A percentile compares a stretch with the other conserved stretches of the same genome.
Evolutionary conservation across 2,329 filamentous ascomycete genomes (phyloP).

Genomic region (Fusarium sambucinum): DNA sequence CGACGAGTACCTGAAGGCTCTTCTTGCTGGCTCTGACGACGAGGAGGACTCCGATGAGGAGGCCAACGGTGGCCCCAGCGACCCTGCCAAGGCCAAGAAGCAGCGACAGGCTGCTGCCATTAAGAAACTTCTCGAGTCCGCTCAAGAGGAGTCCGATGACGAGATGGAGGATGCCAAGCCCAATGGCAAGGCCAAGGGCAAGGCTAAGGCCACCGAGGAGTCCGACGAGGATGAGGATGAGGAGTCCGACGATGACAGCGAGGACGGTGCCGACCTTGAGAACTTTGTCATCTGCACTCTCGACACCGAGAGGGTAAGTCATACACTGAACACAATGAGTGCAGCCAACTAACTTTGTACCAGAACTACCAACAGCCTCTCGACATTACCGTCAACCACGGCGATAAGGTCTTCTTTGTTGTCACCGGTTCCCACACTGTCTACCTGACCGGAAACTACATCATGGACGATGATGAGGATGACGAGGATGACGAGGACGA

Average conservation of each 20-base stretch:
- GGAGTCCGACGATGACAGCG: conserved; percentile 73
- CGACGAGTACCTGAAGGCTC: conserved; percentile 71
- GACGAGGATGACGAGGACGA: conserved; percentile 74
- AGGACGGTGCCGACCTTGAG: conserved; percentile 77
- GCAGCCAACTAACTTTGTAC: conserved; percentile 45
- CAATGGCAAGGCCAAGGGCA: conserved; percentile 75
- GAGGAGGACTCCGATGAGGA: conserved; percentile 69
- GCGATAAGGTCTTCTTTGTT: conserved; percentile 92
- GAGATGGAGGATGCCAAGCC: conserved; percentile 78
- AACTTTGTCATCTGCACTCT: conserved; percentile 96
- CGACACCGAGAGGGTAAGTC: conserved; percentile 86
- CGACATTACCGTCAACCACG: conserved; percentile 89
- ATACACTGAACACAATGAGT: not conserved
- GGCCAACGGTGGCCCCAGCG: conserved; percentile 88
- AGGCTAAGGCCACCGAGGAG: conserved; percentile 74
- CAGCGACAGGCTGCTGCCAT: conserved; percentile 81
- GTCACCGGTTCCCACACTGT: conserved; percentile 90
- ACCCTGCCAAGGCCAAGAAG: conserved; percentile 90
- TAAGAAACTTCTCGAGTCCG: conserved; percentile 80
- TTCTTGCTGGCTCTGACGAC: conserved; percentile 64
- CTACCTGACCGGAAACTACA: conserved; percentile 96
- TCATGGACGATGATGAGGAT: conserved; percentile 77
- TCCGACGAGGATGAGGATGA: conserved; percentile 69
- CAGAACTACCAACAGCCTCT: conserved; percentile 92
- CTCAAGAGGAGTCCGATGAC: conserved; percentile 72